phyloP scores from a whole-genome alignment of 345 rosid species.

The Melaleuca quinquenervia region DNA sequence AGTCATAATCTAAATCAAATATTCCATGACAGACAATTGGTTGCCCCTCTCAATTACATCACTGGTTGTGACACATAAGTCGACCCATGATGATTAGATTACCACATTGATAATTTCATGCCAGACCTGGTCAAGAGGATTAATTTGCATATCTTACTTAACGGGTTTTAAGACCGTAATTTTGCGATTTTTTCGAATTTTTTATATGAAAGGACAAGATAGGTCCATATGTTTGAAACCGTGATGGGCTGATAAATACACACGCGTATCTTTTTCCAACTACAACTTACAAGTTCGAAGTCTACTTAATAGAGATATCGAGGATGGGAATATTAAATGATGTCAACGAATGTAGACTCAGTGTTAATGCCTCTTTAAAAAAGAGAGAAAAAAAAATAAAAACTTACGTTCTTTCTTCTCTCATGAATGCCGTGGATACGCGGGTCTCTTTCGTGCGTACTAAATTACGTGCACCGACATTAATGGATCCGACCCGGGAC shows the following conservation, averaged over 20 bases:
- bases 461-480: not conserved
- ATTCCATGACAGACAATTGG: accelerated
- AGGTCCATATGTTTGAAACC: not conserved
- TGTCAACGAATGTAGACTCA: not conserved
- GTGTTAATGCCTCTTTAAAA: not conserved
- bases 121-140: accelerated
- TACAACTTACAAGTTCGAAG: not conserved
- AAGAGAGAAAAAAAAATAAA: too few relatives aligned
- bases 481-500: not conserved
- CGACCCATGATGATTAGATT: accelerated
- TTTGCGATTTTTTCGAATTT: not conserved
- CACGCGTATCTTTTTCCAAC: not conserved
- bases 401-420: not conserved
- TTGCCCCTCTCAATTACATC: accelerated
- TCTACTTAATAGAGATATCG: not conserved
- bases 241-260: not conserved
- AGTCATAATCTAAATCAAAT: not conserved
- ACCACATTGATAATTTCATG: not conserved
- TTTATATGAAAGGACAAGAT: not conserved
- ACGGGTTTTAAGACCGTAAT: accelerated
- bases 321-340: not conserved
- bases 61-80: accelerated
- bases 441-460: not conserved
- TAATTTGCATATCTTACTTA: not conserved
- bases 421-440: not conserved